Evolutionary conservation across 202 grass and related monocot genomes (phyloP).

Genomic region (Panicum hallii): DNA sequence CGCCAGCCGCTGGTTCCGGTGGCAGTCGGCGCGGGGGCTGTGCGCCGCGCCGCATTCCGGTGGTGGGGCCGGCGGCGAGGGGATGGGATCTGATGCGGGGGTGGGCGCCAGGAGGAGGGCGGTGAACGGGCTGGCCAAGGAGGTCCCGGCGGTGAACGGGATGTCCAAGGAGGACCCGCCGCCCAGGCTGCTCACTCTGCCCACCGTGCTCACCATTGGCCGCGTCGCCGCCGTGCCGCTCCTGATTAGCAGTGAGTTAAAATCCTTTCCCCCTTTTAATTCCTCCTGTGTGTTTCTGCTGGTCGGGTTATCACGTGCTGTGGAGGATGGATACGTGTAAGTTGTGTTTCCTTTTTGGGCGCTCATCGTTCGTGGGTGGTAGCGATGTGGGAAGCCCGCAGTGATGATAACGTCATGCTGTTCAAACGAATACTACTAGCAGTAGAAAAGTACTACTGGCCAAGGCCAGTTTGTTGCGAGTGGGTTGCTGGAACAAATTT

Average conservation of each 20-base stretch:
- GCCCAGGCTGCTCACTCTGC: constrained; percentile 78
- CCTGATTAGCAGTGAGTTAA: constrained; percentile 81
- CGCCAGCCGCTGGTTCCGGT: constrained; percentile 48
- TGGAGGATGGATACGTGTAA: neutral
- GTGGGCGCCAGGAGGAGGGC: constrained; percentile 36
- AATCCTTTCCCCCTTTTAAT: neutral
- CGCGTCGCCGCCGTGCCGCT: constrained; percentile 90
- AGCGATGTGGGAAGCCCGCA: neutral
- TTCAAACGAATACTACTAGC: neutral
- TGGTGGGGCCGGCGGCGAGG: constrained; percentile 32
- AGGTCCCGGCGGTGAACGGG: constrained; percentile 47
- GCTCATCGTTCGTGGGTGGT: neutral
- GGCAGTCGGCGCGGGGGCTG: constrained; percentile 44
- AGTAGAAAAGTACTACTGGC: neutral
- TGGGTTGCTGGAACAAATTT: neutral
- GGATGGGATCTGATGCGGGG: constrained; percentile 66
- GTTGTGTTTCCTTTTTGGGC: neutral
- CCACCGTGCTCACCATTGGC: constrained; percentile 90
- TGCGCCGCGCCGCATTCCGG: constrained; percentile 52
- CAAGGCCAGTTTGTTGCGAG: neutral
- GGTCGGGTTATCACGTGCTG: neutral
- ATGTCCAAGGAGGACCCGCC: constrained; percentile 36
- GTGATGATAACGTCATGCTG: neutral
- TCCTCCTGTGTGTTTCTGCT: neutral
- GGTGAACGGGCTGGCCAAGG: constrained; percentile 53